A percentile compares a stretch with the other conserved stretches of the same genome.
These are phyloP conservation scores for Planoprotostelium fungivorum DNA, from an alignment of 78 protist genomes.

Conservation along the genomic window DNA sequence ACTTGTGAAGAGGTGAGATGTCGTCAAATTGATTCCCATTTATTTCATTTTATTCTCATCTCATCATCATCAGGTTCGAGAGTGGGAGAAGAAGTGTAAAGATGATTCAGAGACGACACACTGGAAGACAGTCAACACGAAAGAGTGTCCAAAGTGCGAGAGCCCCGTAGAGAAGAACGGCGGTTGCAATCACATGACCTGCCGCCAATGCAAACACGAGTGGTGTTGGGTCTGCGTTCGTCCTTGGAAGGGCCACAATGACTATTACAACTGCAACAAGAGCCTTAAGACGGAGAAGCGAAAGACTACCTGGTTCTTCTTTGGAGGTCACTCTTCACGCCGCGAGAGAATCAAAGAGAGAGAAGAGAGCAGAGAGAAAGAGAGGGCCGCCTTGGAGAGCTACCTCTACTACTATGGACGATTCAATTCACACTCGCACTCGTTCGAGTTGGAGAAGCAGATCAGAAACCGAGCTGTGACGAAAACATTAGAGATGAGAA, in stretches of 20 bases:
- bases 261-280: neutral
- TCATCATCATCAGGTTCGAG: conserved; percentile 20
- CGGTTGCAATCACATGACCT: conserved; percentile 73
- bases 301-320: neutral
- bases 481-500: neutral
- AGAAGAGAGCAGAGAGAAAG: neutral
- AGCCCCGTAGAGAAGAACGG: conserved; percentile 61
- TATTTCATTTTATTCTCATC: too few relatives aligned
- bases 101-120: conserved; percentile 56
- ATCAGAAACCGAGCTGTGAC: neutral
- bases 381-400: neutral
- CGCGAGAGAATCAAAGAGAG: neutral
- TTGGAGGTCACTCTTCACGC: too few relatives aligned
- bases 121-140: conserved; percentile 53
- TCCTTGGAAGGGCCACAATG: conserved; percentile 21
- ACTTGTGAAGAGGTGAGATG: conserved; percentile 28
- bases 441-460: conserved; percentile 1
- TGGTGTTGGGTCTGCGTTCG: conserved; percentile 66
- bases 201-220: conserved; percentile 38
- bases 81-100: conserved; percentile 46
- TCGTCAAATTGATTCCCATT: neutral
- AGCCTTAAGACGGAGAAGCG: neutral
- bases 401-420: neutral
- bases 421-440: neutral
- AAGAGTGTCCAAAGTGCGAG: conserved; percentile 59